A percentile compares a stretch with the other conserved stretches of the same genome.
Conservation (phyloP, 805 yeast species). For the Schwanniomyces pseudopolymorphus region DNA sequence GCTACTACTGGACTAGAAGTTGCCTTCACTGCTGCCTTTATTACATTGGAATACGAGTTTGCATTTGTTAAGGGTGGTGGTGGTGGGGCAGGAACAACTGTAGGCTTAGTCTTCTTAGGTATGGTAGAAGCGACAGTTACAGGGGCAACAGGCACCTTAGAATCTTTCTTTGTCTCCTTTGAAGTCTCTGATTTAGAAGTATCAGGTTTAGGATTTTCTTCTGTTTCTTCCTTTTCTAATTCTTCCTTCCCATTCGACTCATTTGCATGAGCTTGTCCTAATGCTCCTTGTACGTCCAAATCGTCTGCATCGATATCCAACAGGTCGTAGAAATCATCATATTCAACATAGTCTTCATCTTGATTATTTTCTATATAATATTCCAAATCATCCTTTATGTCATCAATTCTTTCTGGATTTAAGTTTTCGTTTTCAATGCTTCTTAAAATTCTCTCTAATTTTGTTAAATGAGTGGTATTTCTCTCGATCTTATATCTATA, state of each 20-base stretch:
- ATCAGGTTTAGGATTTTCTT: slow-evolving; percentile 4
- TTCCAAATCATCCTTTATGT: slow-evolving; percentile 82
- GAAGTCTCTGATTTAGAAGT: slow-evolving; percentile 1
- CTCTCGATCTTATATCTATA: slow-evolving; percentile 64
- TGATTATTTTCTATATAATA: slow-evolving; percentile 93
- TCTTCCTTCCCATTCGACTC: slow-evolving; percentile 7
- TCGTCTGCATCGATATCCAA: slow-evolving; percentile 62
- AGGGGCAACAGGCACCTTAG: slow-evolving; percentile 7
- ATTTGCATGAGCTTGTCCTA: slow-evolving; percentile 19
- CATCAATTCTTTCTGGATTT: slow-evolving; percentile 73
- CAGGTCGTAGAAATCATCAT: slow-evolving; percentile 88
- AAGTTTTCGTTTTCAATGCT: slow-evolving; percentile 77
- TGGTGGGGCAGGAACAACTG: slow-evolving; percentile 17
- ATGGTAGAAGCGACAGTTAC: slow-evolving; percentile 5
- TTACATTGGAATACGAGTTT: slow-evolving; percentile 23
- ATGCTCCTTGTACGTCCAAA: slow-evolving; percentile 24
- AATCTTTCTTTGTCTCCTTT: neutral
- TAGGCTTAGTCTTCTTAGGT: slow-evolving; percentile 15
- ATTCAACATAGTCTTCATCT: slow-evolving; percentile 90
- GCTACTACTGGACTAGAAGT: slow-evolving; percentile 6
- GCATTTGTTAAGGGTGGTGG: slow-evolving; percentile 23
- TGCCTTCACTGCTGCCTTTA: slow-evolving; percentile 19
- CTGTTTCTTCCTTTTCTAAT: neutral
- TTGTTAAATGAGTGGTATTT: slow-evolving; percentile 74
- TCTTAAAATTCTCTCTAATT: slow-evolving; percentile 75